Conservation (phyloP, 306 rosid species). For the Albizia julibrissin region DNA sequence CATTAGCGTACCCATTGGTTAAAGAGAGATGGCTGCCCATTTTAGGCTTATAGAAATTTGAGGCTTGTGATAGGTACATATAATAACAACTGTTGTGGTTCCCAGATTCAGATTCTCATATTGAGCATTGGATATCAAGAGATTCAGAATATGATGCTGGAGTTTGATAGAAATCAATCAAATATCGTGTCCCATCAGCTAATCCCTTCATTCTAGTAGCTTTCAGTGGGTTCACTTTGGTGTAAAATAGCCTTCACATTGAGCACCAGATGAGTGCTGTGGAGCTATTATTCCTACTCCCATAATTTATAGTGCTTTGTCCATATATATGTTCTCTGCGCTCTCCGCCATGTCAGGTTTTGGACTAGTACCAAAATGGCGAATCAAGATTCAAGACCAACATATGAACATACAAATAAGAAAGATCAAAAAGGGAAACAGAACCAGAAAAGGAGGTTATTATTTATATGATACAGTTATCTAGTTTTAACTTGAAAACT, state of each 20-base stretch:
- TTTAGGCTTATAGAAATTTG: too few relatives aligned
- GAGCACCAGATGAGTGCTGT: not conserved
- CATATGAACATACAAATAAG: not conserved
- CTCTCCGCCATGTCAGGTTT: not conserved
- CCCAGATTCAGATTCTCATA: not conserved
- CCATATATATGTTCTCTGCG: too few relatives aligned
- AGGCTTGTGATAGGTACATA: not conserved
- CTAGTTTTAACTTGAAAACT: not conserved
- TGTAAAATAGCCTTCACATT: too few relatives aligned
- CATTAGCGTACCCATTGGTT: too few relatives aligned
- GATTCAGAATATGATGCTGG: constrained; percentile 2
- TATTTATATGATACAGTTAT: not conserved
- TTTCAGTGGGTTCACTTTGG: not conserved
- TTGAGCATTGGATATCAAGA: constrained; percentile 11
- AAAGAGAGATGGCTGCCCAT: too few relatives aligned
- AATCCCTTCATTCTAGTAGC: not conserved
- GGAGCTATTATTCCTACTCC: not conserved
- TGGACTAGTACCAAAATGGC: not conserved
- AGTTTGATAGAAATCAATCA: not conserved
- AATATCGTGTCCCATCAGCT: not conserved
- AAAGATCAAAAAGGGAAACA: not conserved
- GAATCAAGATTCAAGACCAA: not conserved
- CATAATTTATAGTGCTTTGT: too few relatives aligned
- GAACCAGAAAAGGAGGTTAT: not conserved
- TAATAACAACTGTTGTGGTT: not conserved